Base-by-base conservation (phyloP, 2,329 filamentous ascomycete species). In the Hypocrella siamensis region DNA sequence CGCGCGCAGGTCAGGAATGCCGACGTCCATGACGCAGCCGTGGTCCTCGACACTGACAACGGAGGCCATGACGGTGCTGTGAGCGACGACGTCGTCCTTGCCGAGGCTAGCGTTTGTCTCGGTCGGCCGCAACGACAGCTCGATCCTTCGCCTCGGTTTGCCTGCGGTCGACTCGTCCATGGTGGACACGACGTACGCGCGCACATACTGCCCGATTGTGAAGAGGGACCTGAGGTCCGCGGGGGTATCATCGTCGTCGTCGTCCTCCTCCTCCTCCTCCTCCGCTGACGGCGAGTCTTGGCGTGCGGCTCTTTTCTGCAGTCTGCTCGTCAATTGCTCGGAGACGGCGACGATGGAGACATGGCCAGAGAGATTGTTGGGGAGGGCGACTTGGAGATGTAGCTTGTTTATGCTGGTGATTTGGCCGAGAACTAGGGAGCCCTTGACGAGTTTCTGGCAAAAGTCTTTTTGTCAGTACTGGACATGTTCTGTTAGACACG, bases 11-110 rank as follows among this genome's bases (percentile, higher is more conserved):
- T 71, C 67, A 22, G 75, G 64, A 6, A 96, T 61, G 14, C 84
- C 84, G 24, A 96, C 58, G 43, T 94, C 84, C 84, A 98, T 93
- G 34, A 96, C 72, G 35, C 90, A 69, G 38, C 90, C 90, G 47
- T 93, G 86, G 45, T 98, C 92, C 54, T 98, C 88, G n/a, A 92
- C 79, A 53, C 88, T 98, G 31, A 70, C 58, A 17, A 98, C 77
- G 0, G 85, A 79, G 2, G 85, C 88, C 67, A 96, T 92, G 15
- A 96, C 61, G 28, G 81, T 85, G 40, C 65, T 67, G 46, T 93
- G 79, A 26, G 68, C 57, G 8, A 90, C 74, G 8, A 94, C 56
- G 44, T 84, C 83, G 26, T 79, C 72, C 41, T 72, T 68, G 4
- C 69, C 63, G 16, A 98, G 61, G 2, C 81, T 78, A 3, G 69